Evolutionary conservation across 2,329 filamentous ascomycete species (phyloP).

Genomic region (Claviceps quebecensis): DNA sequence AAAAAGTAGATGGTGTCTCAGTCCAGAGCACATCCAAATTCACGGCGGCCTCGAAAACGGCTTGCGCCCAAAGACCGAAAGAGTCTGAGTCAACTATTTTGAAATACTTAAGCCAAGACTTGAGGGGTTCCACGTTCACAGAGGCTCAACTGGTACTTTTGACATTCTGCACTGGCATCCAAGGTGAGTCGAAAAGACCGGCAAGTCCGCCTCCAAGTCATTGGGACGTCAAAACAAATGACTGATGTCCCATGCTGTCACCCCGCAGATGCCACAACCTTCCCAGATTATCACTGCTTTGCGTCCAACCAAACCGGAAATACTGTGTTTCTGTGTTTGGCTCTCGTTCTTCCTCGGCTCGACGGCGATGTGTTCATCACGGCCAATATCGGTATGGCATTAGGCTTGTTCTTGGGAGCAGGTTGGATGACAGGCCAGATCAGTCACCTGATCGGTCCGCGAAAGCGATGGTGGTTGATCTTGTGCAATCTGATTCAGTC

Average conservation of each 20-base stretch:
- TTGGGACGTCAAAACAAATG: neutral
- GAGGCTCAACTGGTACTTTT: slow-evolving; percentile 32
- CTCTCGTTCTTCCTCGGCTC: slow-evolving; percentile 33
- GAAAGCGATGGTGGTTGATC: slow-evolving; percentile 39
- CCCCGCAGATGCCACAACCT: slow-evolving; percentile 38
- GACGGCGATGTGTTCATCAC: slow-evolving; percentile 35
- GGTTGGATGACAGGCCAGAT: slow-evolving; percentile 42
- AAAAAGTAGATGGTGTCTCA: neutral
- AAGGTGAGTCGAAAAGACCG: slow-evolving; percentile 20
- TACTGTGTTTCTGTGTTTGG: slow-evolving; percentile 43
- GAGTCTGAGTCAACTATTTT: neutral
- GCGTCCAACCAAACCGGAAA: slow-evolving; percentile 53
- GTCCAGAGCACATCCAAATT: neutral
- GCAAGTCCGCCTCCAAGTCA: neutral
- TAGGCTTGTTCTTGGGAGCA: slow-evolving; percentile 42
- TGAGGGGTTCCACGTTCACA: slow-evolving; percentile 26
- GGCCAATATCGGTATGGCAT: slow-evolving; percentile 38
- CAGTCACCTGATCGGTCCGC: slow-evolving; percentile 36
- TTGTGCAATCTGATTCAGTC: slow-evolving; percentile 41
- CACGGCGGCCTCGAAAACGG: neutral
- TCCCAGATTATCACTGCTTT: slow-evolving; percentile 48
- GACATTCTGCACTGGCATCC: slow-evolving; percentile 37
- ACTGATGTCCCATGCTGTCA: neutral
- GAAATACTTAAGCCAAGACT: slow-evolving; percentile 13
- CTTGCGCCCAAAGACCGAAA: neutral